These are phyloP conservation scores for Aphanomyces stellatus DNA, from an alignment of 352 stramenopile species.

Conservation along the genomic window DNA sequence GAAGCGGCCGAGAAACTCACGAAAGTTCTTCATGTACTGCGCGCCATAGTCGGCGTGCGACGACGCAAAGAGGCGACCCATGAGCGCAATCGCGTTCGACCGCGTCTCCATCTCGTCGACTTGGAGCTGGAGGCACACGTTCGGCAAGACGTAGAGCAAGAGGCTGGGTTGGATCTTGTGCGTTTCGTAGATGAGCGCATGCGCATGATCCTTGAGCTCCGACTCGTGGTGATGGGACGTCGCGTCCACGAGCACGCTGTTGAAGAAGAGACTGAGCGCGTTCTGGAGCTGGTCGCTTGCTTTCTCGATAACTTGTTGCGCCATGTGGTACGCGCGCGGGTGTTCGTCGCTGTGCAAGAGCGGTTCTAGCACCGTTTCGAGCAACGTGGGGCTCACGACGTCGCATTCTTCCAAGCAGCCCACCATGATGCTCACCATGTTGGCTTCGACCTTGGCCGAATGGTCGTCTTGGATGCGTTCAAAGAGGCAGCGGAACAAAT, in stretches of 20 bases:
- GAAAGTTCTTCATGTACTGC: slow-evolving; percentile 77
- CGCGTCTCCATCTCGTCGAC: slow-evolving; percentile 78
- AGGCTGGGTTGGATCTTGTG: slow-evolving; percentile 73
- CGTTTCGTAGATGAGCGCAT: slow-evolving; percentile 74
- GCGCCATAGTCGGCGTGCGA: slow-evolving; percentile 59
- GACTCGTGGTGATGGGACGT: slow-evolving; percentile 32
- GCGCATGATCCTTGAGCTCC: slow-evolving; percentile 68
- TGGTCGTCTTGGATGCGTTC: slow-evolving; percentile 52
- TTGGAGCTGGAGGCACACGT: slow-evolving; percentile 78
- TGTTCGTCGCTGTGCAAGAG: slow-evolving; percentile 39
- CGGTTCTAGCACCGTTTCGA: slow-evolving; percentile 24
- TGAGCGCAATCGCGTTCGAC: slow-evolving; percentile 59
- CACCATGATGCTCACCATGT: slow-evolving; percentile 70
- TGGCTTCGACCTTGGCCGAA: slow-evolving; percentile 53
- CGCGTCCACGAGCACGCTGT: slow-evolving; percentile 61
- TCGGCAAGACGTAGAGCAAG: slow-evolving; percentile 75
- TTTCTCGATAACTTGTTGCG: slow-evolving; percentile 61
- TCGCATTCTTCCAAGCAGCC: slow-evolving; percentile 67
- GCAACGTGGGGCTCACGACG: slow-evolving; percentile 29
- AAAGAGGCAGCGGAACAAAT: slow-evolving; percentile 62
- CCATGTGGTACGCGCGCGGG: slow-evolving; percentile 41
- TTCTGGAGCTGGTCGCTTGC: slow-evolving; percentile 58
- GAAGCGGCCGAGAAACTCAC: slow-evolving; percentile 79
- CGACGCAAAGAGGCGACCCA: slow-evolving; percentile 74
- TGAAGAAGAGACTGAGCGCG: slow-evolving; percentile 69